A percentile compares a stretch with the other conserved stretches of the same genome.
These are phyloP conservation scores for Candolleomyces aberdarensis DNA, from an alignment of 768 basidiomycete species.

Conservation along the genomic window DNA sequence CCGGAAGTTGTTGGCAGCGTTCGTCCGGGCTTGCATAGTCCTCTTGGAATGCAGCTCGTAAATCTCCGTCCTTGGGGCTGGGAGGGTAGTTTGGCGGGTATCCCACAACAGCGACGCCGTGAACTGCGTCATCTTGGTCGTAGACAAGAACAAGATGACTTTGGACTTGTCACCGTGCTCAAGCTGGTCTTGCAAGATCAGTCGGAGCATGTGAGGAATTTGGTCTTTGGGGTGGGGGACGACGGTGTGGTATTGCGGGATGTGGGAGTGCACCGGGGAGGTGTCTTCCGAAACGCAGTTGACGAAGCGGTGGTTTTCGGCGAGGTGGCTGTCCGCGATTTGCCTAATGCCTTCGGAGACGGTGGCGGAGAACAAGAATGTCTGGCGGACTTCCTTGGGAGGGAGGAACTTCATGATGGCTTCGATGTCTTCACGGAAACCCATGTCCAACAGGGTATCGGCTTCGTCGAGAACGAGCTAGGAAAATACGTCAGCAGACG, in stretches of 20 bases:
- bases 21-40: conserved; percentile 53
- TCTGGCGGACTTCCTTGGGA: conserved; percentile 66
- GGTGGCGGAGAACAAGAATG: conserved; percentile 90
- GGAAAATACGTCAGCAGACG: neutral
- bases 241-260: conserved; percentile 81
- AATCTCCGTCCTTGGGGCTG: conserved; percentile 52
- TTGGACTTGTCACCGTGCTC: conserved; percentile 64
- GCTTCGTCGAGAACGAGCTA: conserved; percentile 92
- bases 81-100: conserved; percentile 41
- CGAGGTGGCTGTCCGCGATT: conserved; percentile 59
- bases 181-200: conserved; percentile 89
- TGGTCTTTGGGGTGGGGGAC: conserved; percentile 65
- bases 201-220: conserved; percentile 71
- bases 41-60: conserved; percentile 85
- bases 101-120: conserved; percentile 60
- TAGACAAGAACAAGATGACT: conserved; percentile 78
- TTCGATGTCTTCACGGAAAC: conserved; percentile 85
- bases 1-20: conserved; percentile 60
- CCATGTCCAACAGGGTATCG: conserved; percentile 88
- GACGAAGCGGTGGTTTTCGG: conserved; percentile 64
- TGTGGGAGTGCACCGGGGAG: conserved; percentile 66
- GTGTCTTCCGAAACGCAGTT: conserved; percentile 63
- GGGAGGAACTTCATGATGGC: conserved; percentile 67
- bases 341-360: conserved; percentile 70
- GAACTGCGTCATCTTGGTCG: conserved; percentile 82